Conservation (phyloP, 139 green algal species). For the Chlamydomonas sp. region DNA sequence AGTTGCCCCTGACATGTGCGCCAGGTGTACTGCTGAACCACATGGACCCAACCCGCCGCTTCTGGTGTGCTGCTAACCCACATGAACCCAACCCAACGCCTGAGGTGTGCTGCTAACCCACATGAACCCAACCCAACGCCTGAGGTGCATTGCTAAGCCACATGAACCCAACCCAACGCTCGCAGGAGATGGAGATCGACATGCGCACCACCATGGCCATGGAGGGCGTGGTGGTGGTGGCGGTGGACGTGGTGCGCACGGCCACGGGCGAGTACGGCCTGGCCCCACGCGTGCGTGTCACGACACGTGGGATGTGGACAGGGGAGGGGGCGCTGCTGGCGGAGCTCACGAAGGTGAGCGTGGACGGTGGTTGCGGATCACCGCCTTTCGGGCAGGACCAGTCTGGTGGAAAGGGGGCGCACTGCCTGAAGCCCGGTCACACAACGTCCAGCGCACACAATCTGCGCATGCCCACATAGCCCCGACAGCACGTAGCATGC, state of each 20-base stretch:
- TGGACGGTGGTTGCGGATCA: not conserved
- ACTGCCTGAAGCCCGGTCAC: too few relatives aligned
- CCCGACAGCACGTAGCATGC: too few relatives aligned
- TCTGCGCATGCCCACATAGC: too few relatives aligned
- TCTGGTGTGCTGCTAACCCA: too few relatives aligned
- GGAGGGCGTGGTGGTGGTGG: constrained; percentile 93
- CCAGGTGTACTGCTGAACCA: too few relatives aligned
- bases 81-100: too few relatives aligned
- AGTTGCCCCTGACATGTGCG: too few relatives aligned
- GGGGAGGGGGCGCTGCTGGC: constrained; percentile 80
- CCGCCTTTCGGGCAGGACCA: too few relatives aligned
- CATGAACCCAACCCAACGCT: not conserved
- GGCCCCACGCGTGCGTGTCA: constrained; percentile 75
- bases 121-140: not conserved
- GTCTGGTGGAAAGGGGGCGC: too few relatives aligned
- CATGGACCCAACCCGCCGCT: too few relatives aligned
- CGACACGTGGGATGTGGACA: constrained; percentile 92
- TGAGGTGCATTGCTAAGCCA: too few relatives aligned
- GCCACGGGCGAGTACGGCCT: constrained; percentile 30
- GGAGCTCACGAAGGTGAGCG: constrained; percentile 67
- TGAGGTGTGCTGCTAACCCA: not conserved
- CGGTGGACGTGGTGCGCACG: constrained; percentile 76
- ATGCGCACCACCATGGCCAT: constrained; percentile 85
- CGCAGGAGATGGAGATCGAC: constrained; percentile 88
- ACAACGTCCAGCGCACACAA: too few relatives aligned